Evolutionary conservation across 1,139 yeast species (phyloP), one percentile per base, ranked within the genome.

Genomic region (Hansenula sp.): DNA sequence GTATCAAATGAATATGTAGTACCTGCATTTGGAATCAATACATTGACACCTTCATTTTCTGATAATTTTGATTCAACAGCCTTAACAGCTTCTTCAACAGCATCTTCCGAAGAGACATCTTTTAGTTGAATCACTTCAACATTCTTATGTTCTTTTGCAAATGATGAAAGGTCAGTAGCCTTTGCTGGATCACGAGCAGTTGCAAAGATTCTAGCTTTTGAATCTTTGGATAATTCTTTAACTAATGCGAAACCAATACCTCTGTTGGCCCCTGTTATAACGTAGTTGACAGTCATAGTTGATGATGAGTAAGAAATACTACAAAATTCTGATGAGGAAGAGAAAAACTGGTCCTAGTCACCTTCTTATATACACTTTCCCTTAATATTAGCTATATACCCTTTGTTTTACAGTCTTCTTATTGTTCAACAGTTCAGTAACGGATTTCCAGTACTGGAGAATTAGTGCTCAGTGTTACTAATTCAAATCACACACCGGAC

Each of bases 1-100:
- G 27, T 37, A 41, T 8, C 37, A 33, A 13, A 41, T 12, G 42
- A 4, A 3, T 36, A 8, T 5, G 70, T 71, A 41, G 73, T 65
- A 32, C 78, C 81, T 12, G 81, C 78, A n/a, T 33, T 33, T n/a
- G 18, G 13, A 21, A 33, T 21, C 15, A 33, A 21, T 7, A 33
- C 21, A 15, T 76, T 81, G 44, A 76, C 66, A 28, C 66, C 65
- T 29, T 68, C 69, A 15, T 45, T 30, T 1, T 45, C 42, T 21
- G 40, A 37, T 13, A 36, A 29, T 12, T 34, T 16, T 44, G 50
- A 33, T 42, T 36, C 48, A 32, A 32, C 24, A 18, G 24, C 6
- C 35, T 19, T 37, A 44, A 34, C 48, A 6, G 57, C 25, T 10
- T 34, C 34, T 3, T 41, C 41, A 28, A 53, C 50, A 24, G 57